phyloP scores from a whole-genome alignment of 148 eudicot genomes.

The Camellia lanceoleosa region DNA sequence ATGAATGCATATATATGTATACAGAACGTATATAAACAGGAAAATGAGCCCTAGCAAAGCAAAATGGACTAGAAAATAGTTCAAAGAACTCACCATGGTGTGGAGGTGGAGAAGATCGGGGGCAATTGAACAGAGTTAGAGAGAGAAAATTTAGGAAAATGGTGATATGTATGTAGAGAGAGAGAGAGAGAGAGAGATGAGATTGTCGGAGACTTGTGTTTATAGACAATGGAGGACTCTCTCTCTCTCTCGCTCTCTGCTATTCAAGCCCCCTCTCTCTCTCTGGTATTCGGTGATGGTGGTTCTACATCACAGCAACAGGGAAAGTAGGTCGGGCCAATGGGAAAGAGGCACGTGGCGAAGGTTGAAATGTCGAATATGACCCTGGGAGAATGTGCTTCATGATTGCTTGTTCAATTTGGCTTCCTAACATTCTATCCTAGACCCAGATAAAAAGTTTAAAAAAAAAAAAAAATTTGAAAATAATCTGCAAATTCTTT shows the following conservation, averaged over 20 bases:
- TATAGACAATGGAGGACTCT: not conserved
- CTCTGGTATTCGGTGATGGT: not conserved
- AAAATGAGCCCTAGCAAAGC: not conserved
- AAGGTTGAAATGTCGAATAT: not conserved
- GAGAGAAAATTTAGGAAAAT: not conserved
- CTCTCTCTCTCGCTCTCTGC: not conserved
- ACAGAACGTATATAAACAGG: not conserved
- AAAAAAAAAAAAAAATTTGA: too few relatives aligned
- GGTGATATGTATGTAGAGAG: not conserved
- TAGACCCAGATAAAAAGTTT: too few relatives aligned
- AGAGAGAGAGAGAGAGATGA: not conserved
- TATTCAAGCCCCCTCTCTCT: too few relatives aligned
- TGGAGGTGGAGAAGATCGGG: conserved; percentile 7
- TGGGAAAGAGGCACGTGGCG: not conserved
- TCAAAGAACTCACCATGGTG: conserved; percentile 16
- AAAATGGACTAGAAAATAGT: not conserved
- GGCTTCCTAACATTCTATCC: not conserved
- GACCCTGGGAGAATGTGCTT: not conserved
- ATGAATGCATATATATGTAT: not conserved
- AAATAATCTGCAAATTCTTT: too few relatives aligned
- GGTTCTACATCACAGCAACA: not conserved
- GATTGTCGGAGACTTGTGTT: not conserved
- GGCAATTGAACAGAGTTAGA: not conserved
- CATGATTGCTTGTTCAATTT: not conserved
- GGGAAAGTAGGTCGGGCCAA: conserved; percentile 10